phyloP scores from a whole-genome alignment of 192 early-diverging fungal species.

The Rhizophagus sp. region DNA sequence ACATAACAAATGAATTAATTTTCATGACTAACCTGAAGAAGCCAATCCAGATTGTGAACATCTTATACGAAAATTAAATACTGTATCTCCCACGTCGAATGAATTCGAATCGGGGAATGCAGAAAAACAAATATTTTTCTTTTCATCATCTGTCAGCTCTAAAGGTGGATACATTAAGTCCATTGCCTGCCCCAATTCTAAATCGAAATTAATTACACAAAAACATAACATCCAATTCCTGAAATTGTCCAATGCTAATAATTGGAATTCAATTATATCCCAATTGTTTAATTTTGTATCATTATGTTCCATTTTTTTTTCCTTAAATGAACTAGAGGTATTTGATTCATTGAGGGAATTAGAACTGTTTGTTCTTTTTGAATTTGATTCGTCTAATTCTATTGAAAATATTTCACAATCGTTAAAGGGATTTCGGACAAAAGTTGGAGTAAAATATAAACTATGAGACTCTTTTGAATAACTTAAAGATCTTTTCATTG shows the following conservation, averaged over 20 bases:
- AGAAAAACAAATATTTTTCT: constrained; percentile 77
- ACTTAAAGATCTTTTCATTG: background rate
- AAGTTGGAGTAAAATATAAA: constrained; percentile 1
- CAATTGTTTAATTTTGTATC: constrained; percentile 33
- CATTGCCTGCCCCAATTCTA: constrained; percentile 79
- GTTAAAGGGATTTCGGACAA: constrained; percentile 14
- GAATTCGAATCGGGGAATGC: constrained; percentile 79
- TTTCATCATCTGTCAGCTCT: constrained; percentile 64
- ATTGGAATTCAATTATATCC: constrained; percentile 38
- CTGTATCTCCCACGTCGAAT: constrained; percentile 71
- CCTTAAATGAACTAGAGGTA: background rate
- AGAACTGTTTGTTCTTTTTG: background rate
- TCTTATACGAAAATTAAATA: constrained; percentile 72
- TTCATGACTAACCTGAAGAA: constrained; percentile 43
- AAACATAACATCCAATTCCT: constrained; percentile 73
- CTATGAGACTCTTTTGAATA: background rate
- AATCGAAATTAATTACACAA: constrained; percentile 79
- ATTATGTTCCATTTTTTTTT: background rate
- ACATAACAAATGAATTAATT: constrained; percentile 17
- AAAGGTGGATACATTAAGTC: constrained; percentile 73
- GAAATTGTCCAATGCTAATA: constrained; percentile 46
- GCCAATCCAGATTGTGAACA: constrained; percentile 55
- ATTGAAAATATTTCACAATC: constrained; percentile 22
- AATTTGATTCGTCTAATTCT: background rate
- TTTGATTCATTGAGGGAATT: background rate